Evolutionary conservation across 2,329 filamentous ascomycete species (phyloP), one percentile per base, ranked within the genome.

Genomic region (Pestalotiopsis sp.): DNA sequence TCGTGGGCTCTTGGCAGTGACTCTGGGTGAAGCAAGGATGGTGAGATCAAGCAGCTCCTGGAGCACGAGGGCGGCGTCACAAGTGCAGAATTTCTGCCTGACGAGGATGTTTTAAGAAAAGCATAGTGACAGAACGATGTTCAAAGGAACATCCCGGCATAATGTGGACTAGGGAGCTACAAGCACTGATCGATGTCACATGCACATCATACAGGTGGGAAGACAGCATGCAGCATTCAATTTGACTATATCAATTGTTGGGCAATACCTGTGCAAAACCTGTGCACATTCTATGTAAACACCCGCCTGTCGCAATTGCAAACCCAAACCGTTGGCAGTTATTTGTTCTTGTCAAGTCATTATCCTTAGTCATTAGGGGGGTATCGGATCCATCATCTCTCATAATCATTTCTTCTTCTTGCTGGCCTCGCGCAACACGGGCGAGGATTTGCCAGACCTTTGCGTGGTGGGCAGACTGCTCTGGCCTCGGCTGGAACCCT

Each of bases 21-120:
- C 82, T n/a, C 82, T 77, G 2, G 84, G 79, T 39, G 75, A 76
- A 0, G 77, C 75, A 3, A 86, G 70, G 44, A n/a, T 52, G 44
- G 44, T 52, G 44, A 52, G 44, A 52, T n/a, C 44, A 52, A 52
- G 44, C 44, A 52, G 17, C 44, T 52, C 44, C 20, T 52, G 44
- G 44, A 9, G 44, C 44, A n/a, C 4, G 20, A 20, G 7, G 17
- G 17, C 20, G 9, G 44, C 44, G 17, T 59, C 20, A 22, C 56
- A 26, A 10, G 22, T 38, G 26, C 20, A 35, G 56, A 6, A 30
- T 7, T 52, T 9, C 44, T n/a, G 20, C 20, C 10, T 52, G 44
- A 6, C 9, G 17, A 52, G 14, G 9, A n/a, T n/a, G 7, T n/a
- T n/a, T n/a, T 52, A 52, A 3, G 20, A 52, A 10, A 17, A n/a